Evolutionary conservation across 192 early-diverging fungal species (phyloP), one percentile per base, ranked within the genome.

Genomic region (Backusella luteola): DNA sequence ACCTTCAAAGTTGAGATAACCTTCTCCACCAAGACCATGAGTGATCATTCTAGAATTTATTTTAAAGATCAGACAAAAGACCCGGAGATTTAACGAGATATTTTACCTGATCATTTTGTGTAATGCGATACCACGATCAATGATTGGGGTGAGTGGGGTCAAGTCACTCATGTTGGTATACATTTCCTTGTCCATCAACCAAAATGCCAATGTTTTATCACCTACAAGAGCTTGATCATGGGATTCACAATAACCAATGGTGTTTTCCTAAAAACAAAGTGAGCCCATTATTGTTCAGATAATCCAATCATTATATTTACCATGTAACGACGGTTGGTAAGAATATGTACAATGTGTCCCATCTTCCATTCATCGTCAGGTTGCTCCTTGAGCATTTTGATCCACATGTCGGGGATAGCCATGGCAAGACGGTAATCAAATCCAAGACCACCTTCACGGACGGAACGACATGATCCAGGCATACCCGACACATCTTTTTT

Each of bases 131-230:
- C 97, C 97, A 67, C 97, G 92, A 84, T 98, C 96, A 81, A 99
- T 94, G 7, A 95, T 88, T 19, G 95, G 93, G 11, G 96, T 98
- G 75, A 93, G 75, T 52, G 85, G 84, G 0, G 89, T 90, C 36
- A 93, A 73, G 73, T 93, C 90, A 68, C 92, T 94, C 97, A 99
- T 99, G 84, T 95, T 85, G 29, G 90, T 91, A 83, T 99, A 99
- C 97, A 99, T 99, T 84, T 99, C 96, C 85, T 94, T 94, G 85
- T 99, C 97, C 97, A 99, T 99, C 71, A 99, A 84, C 97, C 97
- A 99, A 86, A 99, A 99, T 15, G 96, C 97, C 67, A 99, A 81
- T 35, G 96, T 97, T 84, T 99, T 99, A 86, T 99, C 97, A 49
- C 97, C 97, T 8, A 99, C 97, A 44, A 99, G 85, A 56, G 97